Evolutionary conservation across 768 basidiomycete genomes (phyloP).

Genomic region (Amanita muscaria): DNA sequence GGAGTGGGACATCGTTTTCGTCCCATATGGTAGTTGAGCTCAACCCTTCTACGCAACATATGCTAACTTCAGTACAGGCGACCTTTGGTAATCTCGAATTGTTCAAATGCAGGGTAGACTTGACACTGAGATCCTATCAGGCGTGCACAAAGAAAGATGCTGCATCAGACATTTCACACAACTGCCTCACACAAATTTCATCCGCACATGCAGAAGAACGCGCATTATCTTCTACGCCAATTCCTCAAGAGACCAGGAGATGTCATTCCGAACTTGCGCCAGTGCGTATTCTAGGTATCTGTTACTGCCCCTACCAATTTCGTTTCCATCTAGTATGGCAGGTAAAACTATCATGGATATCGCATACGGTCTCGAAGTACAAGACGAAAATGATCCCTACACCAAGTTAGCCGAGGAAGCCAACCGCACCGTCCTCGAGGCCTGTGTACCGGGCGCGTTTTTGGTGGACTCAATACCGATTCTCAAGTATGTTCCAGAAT

Average conservation of each 20-base stretch:
- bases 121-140: background rate
- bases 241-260: constrained; percentile 25
- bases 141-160: constrained; percentile 13
- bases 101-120: background rate
- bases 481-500: constrained; percentile 41
- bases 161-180: constrained; percentile 14
- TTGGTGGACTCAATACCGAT: constrained; percentile 33
- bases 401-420: constrained; percentile 42
- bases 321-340: background rate
- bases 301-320: too few relatives aligned
- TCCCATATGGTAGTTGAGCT: too few relatives aligned
- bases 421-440: constrained; percentile 41
- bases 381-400: constrained; percentile 33
- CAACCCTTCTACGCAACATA: too few relatives aligned
- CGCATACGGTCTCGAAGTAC: background rate
- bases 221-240: constrained; percentile 21
- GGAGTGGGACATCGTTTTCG: too few relatives aligned
- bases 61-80: too few relatives aligned
- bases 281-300: constrained; percentile 15
- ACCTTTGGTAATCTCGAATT: background rate
- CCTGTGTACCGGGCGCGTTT: constrained; percentile 41
- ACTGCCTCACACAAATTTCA: constrained; percentile 15
- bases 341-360: background rate
- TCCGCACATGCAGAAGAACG: constrained; percentile 21
- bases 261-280: constrained; percentile 24